These are phyloP conservation scores for Plectosphaerella sp. DNA, from an alignment of 2,329 filamentous ascomycete species.

Conservation along the genomic window DNA sequence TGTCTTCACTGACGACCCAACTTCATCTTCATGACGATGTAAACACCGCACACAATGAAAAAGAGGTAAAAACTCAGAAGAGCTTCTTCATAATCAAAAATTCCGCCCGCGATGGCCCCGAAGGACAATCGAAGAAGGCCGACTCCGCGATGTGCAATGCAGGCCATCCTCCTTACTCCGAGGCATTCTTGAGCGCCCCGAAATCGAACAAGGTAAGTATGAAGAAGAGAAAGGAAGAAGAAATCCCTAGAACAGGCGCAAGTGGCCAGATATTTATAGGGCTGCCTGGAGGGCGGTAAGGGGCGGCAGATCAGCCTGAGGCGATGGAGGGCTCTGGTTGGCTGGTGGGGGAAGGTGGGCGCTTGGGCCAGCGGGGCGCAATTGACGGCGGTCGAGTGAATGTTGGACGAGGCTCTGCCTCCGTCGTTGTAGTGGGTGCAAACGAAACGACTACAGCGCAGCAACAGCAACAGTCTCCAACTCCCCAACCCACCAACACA, in stretches of 20 bases:
- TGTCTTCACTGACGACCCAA: neutral
- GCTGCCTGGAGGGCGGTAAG: neutral
- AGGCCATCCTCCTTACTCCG: conserved; percentile 38
- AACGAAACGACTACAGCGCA: too few relatives aligned
- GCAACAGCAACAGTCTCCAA: neutral
- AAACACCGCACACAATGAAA: conserved; percentile 36
- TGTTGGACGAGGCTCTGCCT: neutral
- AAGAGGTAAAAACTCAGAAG: conserved; percentile 18
- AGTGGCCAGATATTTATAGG: neutral
- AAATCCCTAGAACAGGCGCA: neutral
- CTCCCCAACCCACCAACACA: neutral
- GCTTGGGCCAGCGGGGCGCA: neutral
- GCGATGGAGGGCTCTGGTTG: neutral
- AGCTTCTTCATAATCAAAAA: conserved; percentile 35
- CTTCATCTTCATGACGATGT: conserved; percentile 39
- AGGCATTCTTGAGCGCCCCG: conserved; percentile 38
- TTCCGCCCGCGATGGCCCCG: conserved; percentile 45
- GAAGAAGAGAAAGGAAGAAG: conserved; percentile 19
- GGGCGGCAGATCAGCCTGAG: neutral
- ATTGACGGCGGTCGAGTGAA: neutral
- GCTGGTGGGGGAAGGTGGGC: neutral
- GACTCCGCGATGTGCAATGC: conserved; percentile 50
- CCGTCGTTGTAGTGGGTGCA: too few relatives aligned
- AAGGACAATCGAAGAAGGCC: conserved; percentile 45
- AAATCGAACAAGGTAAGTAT: conserved; percentile 48